Evolutionary conservation across 1,139 yeast genomes (phyloP).

Genomic region (Neolecta irregularis): DNA sequence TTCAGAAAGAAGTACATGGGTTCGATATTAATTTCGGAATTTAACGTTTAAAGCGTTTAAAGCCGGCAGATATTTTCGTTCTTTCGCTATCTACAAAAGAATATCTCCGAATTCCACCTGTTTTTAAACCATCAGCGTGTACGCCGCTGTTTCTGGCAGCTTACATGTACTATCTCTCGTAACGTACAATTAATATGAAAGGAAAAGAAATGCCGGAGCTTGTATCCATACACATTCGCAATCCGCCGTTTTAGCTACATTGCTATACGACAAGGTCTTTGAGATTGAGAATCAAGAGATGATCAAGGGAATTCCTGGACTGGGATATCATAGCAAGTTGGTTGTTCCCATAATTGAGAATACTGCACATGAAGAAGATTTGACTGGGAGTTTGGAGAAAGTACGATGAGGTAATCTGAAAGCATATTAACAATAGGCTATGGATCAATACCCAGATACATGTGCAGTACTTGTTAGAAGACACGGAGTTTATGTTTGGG

Average conservation of each 20-base stretch:
- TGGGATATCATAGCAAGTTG: slow-evolving; percentile 59
- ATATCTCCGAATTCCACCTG: slow-evolving; percentile 46
- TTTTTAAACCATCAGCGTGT: slow-evolving; percentile 78
- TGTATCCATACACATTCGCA: slow-evolving; percentile 93
- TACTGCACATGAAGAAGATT: slow-evolving; percentile 74
- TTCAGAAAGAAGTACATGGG: slow-evolving; percentile 85
- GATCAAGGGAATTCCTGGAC: slow-evolving; percentile 70
- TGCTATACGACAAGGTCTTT: slow-evolving; percentile 52
- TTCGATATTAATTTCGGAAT: no score
- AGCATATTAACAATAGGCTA: no score
- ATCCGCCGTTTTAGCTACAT: slow-evolving; percentile 65
- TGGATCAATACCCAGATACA: slow-evolving; percentile 53
- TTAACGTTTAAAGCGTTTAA: no score
- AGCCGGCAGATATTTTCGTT: no score
- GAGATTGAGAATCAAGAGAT: slow-evolving; percentile 72
- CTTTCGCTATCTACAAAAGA: slow-evolving; percentile 35
- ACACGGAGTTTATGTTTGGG: slow-evolving; percentile 95
- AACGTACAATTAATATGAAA: not conserved
- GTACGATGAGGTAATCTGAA: no score
- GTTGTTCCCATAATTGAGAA: slow-evolving; percentile 83
- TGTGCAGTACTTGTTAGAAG: slow-evolving; percentile 81
- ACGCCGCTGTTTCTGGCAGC: slow-evolving; percentile 77
- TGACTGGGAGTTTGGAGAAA: slow-evolving; percentile 51
- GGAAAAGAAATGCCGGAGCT: slow-evolving; percentile 64
- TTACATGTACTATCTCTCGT: slow-evolving; percentile 28